Base-by-base conservation (phyloP, 2,329 filamentous ascomycete species). In the Nannizziopsis barbatae region DNA sequence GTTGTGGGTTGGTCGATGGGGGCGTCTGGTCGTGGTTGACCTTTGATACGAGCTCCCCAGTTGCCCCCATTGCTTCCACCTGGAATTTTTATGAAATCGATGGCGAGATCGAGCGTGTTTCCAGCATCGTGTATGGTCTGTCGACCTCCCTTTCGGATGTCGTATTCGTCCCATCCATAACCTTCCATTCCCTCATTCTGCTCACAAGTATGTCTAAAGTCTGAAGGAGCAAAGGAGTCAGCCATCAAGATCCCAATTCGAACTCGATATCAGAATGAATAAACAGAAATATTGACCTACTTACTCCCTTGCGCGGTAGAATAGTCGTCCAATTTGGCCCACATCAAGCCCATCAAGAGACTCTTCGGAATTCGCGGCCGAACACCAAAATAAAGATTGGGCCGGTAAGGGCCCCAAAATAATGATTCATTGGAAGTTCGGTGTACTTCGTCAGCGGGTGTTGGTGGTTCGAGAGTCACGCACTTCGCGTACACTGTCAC, bases 81-180 rank as follows among this genome's bases (percentile, higher is more conserved):
- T 1, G 89, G 86, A 32, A 95, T 76, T 69, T 96, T 98, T 61
- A 95, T 80, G 67, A 96, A 95, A 45, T 86, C 85, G 38, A 90
- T 95, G 7, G 85, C 93, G 53, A 98, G 77, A 68, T 96, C 89
- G 56, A 98, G 76, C 50, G 77, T 78, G 68, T 98, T 98, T 42
- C 79, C 83, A 47, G 82, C 81, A 65, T 98, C 92, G 62, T 93
- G 87, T 51, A 98, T 90, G 0, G 84, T 85, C 67, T 98, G 87
- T 17, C 85, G 75, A 49, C 92, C 92, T 53, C 92, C 92, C 49
- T 76, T 83, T 50, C 92, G 77, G 17, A 88, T 82, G 67, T 98
- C 92, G 65, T 93, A 98, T 64, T 94, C 86, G 60, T 96, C 89
- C 92, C 92, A 98, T 53, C 92, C 92, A 65, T 98, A 98, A 49